Evolutionary conservation across 441 rosid species (phyloP), one percentile per base, ranked within the genome.

Genomic region (Eruca vesicaria): DNA sequence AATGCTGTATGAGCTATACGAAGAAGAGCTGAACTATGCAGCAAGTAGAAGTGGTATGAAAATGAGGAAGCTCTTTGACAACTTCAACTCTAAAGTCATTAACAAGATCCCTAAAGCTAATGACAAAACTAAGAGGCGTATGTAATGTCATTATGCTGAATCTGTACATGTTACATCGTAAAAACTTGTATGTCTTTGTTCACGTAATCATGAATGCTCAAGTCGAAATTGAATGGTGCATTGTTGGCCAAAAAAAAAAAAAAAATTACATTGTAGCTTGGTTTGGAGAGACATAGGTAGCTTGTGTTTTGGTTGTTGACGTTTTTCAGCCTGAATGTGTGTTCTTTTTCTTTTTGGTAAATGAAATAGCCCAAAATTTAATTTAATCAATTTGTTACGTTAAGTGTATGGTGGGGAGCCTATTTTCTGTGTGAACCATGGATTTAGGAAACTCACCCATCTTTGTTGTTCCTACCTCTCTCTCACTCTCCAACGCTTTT

Each of bases 101-200:
- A 61, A 82, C 78, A 87, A 72, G 79, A 84, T 88, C 45, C 92
- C 89, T 55, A 82, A 41, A 71, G 67, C 76, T 26, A 64, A 35
- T 23, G 45, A 45, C 66, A 70, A 71, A 71, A 57, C 9, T 11
- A 77, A 9, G 56, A 71, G 45, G 29, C 50, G 18, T 57, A 70
- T 70, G 75, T 76, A 76, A 76, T 23, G 11, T 11, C 16, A 16
- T 48, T 12, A 29, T 32, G 48, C 29, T 66, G 19, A 18, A 33
- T 45, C 26, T 65, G 60, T 12, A 73, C 6, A 20, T 45, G 55
- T 10, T 43, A 56, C 43, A 33, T 57, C 16, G 36, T n/a, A 66
- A 29, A 12, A 28, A 33, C 11, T 8, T 33, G 9, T 32, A 7
- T 7, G 38, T 33, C 11, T 33, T 33, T 33, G 38, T 33, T 33